A percentile compares a stretch with the other conserved stretches of the same genome.
Evolutionary conservation across 306 rosid genomes (phyloP).

Genomic region (Malus fusca): DNA sequence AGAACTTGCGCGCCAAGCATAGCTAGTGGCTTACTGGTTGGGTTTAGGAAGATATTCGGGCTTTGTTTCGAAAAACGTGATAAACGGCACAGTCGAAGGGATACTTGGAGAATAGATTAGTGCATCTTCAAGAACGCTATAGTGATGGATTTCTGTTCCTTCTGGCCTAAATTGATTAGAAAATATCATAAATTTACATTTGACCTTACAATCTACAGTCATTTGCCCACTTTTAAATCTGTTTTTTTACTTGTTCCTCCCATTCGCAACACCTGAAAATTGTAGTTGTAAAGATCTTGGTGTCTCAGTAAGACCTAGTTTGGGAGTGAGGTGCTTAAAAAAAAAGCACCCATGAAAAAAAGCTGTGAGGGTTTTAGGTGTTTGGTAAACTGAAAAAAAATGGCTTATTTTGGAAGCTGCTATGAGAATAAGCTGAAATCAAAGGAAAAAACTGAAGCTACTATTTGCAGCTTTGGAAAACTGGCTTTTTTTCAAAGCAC

Average conservation of each 20-base stretch:
- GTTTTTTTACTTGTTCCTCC: background rate
- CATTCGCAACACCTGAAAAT: background rate
- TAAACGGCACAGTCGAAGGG: constrained; percentile 7
- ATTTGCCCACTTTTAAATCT: background rate
- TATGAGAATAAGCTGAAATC: no score
- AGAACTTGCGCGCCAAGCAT: constrained; percentile 26
- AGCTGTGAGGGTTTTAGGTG: no score
- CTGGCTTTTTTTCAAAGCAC: no score
- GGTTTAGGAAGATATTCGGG: constrained; percentile 48
- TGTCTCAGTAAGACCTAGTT: background rate
- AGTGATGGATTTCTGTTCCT: background rate
- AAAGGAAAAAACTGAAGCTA: no score
- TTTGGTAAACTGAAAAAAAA: no score
- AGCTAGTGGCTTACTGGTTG: constrained; percentile 33
- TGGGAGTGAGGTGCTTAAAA: no score
- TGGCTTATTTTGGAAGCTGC: no score
- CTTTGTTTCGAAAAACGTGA: constrained; percentile 34
- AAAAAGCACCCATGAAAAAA: no score
- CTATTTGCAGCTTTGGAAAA: no score
- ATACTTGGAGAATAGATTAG: constrained; percentile 20
- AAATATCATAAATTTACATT: background rate
- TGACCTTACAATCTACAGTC: background rate
- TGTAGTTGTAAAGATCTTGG: background rate
- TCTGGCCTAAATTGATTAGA: background rate
- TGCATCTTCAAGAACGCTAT: background rate